Conservation (phyloP, 1,284 basidiomycete genomes). For the Microbotryum violaceum region DNA sequence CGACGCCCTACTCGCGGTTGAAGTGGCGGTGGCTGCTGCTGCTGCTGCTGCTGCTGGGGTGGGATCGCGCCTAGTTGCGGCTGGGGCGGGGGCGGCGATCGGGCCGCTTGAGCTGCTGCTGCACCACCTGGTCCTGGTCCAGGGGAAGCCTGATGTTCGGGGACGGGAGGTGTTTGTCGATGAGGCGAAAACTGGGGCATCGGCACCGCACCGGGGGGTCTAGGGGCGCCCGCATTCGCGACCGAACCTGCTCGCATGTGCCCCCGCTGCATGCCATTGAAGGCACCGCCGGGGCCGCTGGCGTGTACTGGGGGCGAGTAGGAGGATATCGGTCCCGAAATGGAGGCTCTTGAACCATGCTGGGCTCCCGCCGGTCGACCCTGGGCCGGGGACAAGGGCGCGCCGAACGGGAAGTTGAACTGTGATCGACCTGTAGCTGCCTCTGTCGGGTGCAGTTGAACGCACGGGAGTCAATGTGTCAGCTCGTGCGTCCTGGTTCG, state of each 20-base stretch:
- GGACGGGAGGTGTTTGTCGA: slow-evolving; percentile 2
- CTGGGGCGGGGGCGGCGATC: no score
- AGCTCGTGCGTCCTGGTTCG: background rate
- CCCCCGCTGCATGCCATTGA: no score
- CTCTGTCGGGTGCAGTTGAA: slow-evolving; percentile 23
- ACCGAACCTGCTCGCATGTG: no score
- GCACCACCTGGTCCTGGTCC: background rate
- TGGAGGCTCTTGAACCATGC: slow-evolving; percentile 36
- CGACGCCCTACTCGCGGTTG: slow-evolving; percentile 9
- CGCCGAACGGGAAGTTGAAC: slow-evolving; percentile 39
- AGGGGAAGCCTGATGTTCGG: background rate
- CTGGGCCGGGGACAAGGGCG: slow-evolving; percentile 17
- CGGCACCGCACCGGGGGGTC: no score
- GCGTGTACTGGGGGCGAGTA: slow-evolving; percentile 18
- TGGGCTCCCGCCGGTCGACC: slow-evolving; percentile 23
- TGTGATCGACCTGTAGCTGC: slow-evolving; percentile 40
- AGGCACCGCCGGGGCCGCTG: background rate
- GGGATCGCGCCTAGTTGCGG: slow-evolving; percentile 10
- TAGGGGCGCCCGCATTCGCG: no score
- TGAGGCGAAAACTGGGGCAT: background rate
- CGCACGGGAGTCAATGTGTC: background rate
- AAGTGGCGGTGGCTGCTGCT: background rate
- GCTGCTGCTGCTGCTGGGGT: slow-evolving; percentile 23
- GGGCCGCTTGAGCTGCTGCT: no score
- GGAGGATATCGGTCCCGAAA: slow-evolving; percentile 36